Conservation (phyloP, 441 rosid genomes). For the Pelargonium fulgidum region DNA sequence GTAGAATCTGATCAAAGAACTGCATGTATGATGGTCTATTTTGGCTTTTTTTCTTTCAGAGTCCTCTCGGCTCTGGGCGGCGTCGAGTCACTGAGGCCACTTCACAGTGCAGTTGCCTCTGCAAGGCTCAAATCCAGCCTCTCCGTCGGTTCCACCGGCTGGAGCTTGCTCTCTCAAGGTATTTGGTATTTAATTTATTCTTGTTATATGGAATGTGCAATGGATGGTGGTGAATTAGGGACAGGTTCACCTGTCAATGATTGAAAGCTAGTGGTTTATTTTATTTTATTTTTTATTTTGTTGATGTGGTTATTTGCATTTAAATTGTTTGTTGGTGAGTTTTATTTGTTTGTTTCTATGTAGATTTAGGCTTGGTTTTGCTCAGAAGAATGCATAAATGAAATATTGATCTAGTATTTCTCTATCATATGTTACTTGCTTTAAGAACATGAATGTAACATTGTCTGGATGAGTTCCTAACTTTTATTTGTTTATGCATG, state of each 20-base stretch:
- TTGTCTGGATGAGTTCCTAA: neutral
- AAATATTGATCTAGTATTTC: neutral
- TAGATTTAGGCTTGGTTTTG: neutral
- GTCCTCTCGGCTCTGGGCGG: conserved; percentile 52
- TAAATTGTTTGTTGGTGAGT: neutral
- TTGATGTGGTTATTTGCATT: neutral
- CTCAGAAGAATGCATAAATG: neutral
- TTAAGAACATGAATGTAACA: neutral
- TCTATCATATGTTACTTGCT: neutral
- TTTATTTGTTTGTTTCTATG: neutral
- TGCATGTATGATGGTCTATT: neutral
- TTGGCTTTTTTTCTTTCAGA: conserved; percentile 26
- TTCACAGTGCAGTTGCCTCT: conserved; percentile 75
- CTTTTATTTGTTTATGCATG: neutral
- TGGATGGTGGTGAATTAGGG: neutral
- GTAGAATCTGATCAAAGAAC: neutral
- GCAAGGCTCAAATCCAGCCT: conserved; percentile 73
- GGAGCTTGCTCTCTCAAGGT: conserved; percentile 96
- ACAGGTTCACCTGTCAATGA: neutral
- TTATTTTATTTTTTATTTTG: neutral
- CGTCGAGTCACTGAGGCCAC: conserved; percentile 68
- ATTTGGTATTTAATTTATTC: neutral
- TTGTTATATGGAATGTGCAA: neutral
- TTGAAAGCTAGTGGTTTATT: neutral
- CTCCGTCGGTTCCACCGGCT: conserved; percentile 73